A percentile compares a stretch with the other conserved stretches of the same genome.
phyloP scores from a whole-genome alignment of 345 rosid genomes.

The Gossypium turneri region DNA sequence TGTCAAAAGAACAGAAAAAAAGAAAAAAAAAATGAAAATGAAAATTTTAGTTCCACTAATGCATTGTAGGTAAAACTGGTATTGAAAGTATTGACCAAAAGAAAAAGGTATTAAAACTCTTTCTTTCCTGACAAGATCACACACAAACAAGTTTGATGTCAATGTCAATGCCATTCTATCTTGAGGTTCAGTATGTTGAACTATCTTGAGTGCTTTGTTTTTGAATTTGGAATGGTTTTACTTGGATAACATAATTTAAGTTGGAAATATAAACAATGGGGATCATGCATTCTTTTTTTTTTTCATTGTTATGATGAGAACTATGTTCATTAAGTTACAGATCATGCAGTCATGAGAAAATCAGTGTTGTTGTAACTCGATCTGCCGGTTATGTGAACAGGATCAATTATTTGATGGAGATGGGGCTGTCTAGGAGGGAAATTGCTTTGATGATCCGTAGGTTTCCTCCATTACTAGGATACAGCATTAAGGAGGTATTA shows the following conservation, averaged over 20 bases:
- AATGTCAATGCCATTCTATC: neutral
- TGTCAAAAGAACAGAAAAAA: neutral
- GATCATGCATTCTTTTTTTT: neutral
- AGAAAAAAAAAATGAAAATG: neutral
- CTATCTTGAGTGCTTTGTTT: neutral
- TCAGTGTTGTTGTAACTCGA: neutral
- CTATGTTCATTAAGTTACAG: neutral
- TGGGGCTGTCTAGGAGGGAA: slow-evolving; percentile 60
- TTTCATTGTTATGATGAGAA: neutral
- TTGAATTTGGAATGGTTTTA: neutral
- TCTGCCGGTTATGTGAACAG: slow-evolving; percentile 35
- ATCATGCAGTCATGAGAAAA: neutral
- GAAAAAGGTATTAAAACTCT: neutral
- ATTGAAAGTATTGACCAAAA: neutral
- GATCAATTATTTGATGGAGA: slow-evolving; percentile 58
- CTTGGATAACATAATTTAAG: neutral
- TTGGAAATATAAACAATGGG: neutral
- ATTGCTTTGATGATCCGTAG: slow-evolving; percentile 68
- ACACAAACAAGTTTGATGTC: neutral
- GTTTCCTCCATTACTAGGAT: slow-evolving; percentile 84
- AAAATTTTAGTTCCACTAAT: neutral
- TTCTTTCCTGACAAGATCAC: neutral
- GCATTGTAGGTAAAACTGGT: neutral
- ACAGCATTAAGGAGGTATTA: slow-evolving; percentile 67
- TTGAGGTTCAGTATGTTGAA: neutral